Conservation (phyloP, 2,329 filamentous ascomycete genomes). For the Paecilomyces sp. region DNA sequence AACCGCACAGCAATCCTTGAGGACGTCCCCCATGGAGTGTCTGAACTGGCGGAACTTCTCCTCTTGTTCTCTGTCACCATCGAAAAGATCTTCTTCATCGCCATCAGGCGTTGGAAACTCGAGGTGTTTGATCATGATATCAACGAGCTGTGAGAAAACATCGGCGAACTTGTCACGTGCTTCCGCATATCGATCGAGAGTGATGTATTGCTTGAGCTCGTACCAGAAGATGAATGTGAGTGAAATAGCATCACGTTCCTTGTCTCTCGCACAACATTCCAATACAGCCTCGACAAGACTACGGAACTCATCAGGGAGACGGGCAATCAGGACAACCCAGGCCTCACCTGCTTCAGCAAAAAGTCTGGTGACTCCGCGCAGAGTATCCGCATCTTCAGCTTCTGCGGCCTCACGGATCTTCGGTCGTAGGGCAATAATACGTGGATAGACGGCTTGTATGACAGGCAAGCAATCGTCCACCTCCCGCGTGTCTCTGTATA, state of each 20-base stretch:
- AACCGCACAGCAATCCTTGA: slow-evolving; percentile 95
- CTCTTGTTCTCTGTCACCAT: slow-evolving; percentile 89
- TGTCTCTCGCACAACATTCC: slow-evolving; percentile 83
- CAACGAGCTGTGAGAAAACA: slow-evolving; percentile 81
- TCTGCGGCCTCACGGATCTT: slow-evolving; percentile 69
- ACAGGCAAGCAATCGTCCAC: slow-evolving; percentile 81
- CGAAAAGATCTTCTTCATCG: slow-evolving; percentile 78
- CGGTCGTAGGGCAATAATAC: slow-evolving; percentile 67
- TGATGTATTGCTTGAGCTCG: slow-evolving; percentile 93
- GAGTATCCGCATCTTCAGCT: slow-evolving; percentile 75
- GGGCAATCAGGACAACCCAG: slow-evolving; percentile 87
- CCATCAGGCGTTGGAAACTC: slow-evolving; percentile 76
- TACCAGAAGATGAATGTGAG: slow-evolving; percentile 98
- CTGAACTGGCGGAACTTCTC: slow-evolving; percentile 96
- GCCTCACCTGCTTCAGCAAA: slow-evolving; percentile 90
- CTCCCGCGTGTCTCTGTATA: slow-evolving; percentile 86
- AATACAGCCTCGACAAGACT: slow-evolving; percentile 81
- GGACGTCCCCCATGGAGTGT: slow-evolving; percentile 93
- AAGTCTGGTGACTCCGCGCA: slow-evolving; percentile 81
- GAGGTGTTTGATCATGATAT: slow-evolving; percentile 85
- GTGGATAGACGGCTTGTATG: slow-evolving; percentile 76
- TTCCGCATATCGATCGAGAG: slow-evolving; percentile 80
- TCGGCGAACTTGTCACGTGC: slow-evolving; percentile 71
- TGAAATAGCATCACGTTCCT: slow-evolving; percentile 83
- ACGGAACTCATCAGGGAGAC: slow-evolving; percentile 73